Conservation (phyloP, 2,329 filamentous ascomycete genomes). For the Penicillium concentricum region DNA sequence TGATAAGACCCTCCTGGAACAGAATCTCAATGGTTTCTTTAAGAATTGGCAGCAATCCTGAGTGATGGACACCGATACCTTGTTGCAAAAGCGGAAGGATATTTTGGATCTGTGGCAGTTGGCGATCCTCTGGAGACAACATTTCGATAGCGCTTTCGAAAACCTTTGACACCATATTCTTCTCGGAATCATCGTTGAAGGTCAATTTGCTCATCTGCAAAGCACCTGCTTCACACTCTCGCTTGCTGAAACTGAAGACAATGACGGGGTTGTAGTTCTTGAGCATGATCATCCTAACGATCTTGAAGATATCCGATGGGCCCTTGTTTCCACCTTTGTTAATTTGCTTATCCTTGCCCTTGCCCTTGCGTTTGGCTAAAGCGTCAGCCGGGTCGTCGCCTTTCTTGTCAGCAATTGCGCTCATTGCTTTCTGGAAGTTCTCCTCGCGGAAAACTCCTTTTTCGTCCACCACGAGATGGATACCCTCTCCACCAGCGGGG, state of each 20-base stretch:
- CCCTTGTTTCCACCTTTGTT: constrained; percentile 78
- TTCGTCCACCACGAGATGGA: constrained; percentile 92
- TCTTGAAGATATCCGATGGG: constrained; percentile 87
- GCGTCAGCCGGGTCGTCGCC: constrained; percentile 79
- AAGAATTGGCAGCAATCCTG: constrained; percentile 86
- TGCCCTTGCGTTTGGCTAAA: constrained; percentile 77
- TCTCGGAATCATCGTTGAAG: constrained; percentile 96
- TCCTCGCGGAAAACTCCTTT: constrained; percentile 94
- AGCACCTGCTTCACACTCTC: constrained; percentile 89
- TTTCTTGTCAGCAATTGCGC: constrained; percentile 80
- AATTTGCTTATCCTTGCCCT: constrained; percentile 85
- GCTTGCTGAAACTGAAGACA: constrained; percentile 98
- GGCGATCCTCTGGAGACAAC: constrained; percentile 85
- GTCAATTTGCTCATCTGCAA: constrained; percentile 81
- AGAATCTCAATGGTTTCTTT: constrained; percentile 99
- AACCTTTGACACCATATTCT: constrained; percentile 89
- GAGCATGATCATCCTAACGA: constrained; percentile 97
- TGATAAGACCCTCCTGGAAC: constrained; percentile 97
- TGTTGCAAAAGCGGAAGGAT: constrained; percentile 83
- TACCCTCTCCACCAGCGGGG: constrained; percentile 86
- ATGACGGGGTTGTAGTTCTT: constrained; percentile 98
- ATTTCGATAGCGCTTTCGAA: constrained; percentile 92
- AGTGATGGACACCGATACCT: constrained; percentile 97
- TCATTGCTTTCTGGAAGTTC: constrained; percentile 97
- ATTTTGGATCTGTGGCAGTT: constrained; percentile 85